Percentiles rank a stretch among this genome's conserved stretches.
Evolutionary conservation across 148 eudicot species (phyloP).

Genomic region (Amaranthus palmeri): DNA sequence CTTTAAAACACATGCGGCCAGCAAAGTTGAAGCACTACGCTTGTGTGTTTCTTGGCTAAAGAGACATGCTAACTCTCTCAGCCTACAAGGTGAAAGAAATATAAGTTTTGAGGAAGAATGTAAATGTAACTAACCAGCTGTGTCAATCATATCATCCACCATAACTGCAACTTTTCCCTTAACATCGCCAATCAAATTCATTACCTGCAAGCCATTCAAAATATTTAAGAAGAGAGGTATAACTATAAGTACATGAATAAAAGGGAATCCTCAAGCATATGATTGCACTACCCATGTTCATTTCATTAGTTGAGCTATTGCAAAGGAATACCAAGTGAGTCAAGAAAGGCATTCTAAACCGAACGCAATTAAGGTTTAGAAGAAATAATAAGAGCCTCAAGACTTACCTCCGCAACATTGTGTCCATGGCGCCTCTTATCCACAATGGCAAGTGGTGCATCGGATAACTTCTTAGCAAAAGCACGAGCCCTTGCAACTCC

Average conservation of each 20-base stretch:
- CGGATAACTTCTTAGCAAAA: conserved; percentile 90
- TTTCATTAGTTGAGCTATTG: not conserved
- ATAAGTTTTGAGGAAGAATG: not conserved
- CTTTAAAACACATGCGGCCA: not conserved
- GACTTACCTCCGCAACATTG: conserved; percentile 83
- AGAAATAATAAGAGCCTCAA: not conserved
- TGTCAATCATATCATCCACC: conserved; percentile 99
- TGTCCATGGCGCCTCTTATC: conserved; percentile 97
- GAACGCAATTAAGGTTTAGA: not conserved
- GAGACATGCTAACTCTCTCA: not conserved
- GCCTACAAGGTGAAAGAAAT: not conserved
- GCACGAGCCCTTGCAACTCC: conserved; percentile 98
- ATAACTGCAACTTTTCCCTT: conserved; percentile 94
- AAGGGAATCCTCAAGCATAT: not conserved
- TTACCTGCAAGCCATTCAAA: conserved; percentile 46
- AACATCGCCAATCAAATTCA: conserved; percentile 97
- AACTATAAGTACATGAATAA: not conserved
- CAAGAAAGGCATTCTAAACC: not conserved
- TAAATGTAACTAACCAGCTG: conserved; percentile 62
- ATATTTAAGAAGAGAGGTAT: not conserved
- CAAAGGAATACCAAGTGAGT: not conserved
- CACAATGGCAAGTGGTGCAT: conserved; percentile 96
- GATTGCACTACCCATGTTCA: not conserved
- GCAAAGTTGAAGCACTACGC: not conserved
- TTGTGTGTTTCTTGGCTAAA: not conserved